Evolutionary conservation across 2,329 filamentous ascomycete genomes (phyloP), one percentile per base, ranked within the genome.

Genomic region (Colletotrichum cordylinicola): DNA sequence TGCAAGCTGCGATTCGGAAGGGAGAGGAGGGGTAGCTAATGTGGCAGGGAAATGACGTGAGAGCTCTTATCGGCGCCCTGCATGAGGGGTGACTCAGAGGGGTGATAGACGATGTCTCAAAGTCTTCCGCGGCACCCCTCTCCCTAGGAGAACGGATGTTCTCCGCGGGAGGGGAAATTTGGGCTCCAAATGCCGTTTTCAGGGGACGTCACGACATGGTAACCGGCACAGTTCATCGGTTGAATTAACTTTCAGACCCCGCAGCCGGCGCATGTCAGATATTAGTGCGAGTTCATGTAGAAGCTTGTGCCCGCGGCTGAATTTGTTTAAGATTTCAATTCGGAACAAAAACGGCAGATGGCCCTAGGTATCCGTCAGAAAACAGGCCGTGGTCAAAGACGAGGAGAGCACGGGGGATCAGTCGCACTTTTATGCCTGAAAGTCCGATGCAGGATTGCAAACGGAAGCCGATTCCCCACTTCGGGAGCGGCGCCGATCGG

Each of bases 11-110:
- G 18, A 13, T 21, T 37, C 15, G 18, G 58, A 33, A 72, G 61
- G 37, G 72, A 62, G 60, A 43, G 70, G 64, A 60, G 56, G 70
- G 64, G 70, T 68, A 68, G 64, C 13, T 60, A 29, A 69, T 75
- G 16, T 31, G 33, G 39, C 39, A 16, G 39, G 13, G 56, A 55
- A 73, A 76, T 76, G 74, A 66, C 74, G 74, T 65, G 70, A 76
- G 74, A 64, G 27, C 39, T 72, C 72, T 75, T 75, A 72, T 67
- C 61, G 73, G 65, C 48, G n/a, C n/a, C n/a, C n/a, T 35, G 60
- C 56, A 31, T 58, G 8, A 48, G 21, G 29, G 33, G 31, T 48
- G 58, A 64, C 24, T 24, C 24, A 24, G 8, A 48, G 21, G 29
- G 33, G 31, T 48, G 58, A 65, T 65, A 55, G 33, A 29, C 27